Evolutionary conservation across 805 yeast species (phyloP).

Genomic region (Sporopachydermia quercuum): DNA sequence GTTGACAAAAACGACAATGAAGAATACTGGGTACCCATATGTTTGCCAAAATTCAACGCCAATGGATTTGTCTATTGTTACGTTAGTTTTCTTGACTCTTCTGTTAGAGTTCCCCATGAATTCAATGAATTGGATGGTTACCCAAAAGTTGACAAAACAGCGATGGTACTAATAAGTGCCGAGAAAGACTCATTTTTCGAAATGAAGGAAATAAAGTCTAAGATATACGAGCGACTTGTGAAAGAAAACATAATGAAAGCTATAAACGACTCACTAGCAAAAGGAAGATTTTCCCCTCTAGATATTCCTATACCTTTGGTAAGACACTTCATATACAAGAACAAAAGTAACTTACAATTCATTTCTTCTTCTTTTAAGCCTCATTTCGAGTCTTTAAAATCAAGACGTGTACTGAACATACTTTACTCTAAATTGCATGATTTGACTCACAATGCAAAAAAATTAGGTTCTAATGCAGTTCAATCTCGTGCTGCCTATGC

Average conservation of each 20-base stretch:
- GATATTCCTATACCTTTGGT: conserved; percentile 43
- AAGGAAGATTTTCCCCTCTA: conserved; percentile 28
- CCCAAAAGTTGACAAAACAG: conserved; percentile 13
- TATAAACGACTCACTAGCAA: conserved; percentile 21
- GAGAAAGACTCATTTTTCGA: conserved; percentile 70
- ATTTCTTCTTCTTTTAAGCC: conserved; percentile 29
- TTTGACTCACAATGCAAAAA: conserved; percentile 17
- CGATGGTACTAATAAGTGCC: conserved; percentile 41
- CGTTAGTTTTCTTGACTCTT: conserved; percentile 40
- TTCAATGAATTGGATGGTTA: not conserved
- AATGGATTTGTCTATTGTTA: conserved; percentile 79
- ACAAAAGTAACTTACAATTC: conserved; percentile 52
- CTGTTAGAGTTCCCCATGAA: conserved; percentile 8
- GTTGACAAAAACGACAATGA: conserved; percentile 4
- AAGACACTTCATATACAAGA: conserved; percentile 71
- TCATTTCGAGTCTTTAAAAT: conserved; percentile 15
- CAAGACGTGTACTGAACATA: conserved; percentile 13
- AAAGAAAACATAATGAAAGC: conserved; percentile 22
- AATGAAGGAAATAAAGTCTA: conserved; percentile 45
- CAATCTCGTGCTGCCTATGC: conserved; percentile 12
- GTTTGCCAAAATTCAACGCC: conserved; percentile 80
- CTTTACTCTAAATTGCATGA: conserved; percentile 23
- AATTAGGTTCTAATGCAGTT: conserved; percentile 1
- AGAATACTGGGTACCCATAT: conserved; percentile 88
- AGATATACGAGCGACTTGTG: conserved; percentile 29